Base-by-base conservation (phyloP, 2,329 filamentous ascomycete genomes). In the Didymella lethalis region DNA sequence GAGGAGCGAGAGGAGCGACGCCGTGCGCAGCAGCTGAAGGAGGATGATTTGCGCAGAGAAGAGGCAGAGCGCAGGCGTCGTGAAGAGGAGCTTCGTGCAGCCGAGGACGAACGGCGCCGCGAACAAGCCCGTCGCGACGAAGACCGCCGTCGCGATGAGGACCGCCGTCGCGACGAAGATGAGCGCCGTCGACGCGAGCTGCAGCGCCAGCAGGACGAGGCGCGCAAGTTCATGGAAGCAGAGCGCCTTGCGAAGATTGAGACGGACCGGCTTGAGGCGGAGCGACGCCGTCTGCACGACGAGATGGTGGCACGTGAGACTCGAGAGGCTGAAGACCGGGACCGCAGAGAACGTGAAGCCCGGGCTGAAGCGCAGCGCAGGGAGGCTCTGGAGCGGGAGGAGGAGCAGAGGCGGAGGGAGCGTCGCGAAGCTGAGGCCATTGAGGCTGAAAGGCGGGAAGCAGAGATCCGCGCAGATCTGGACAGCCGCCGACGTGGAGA, bases 151-250 rank as follows among this genome's bases (percentile, higher is more conserved):
- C 62, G 54, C 28, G 68, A 70, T 28, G 64, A 70, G 32, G 64
- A 63, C 18, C 61, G 60, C 8, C 58, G 63, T 16, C 59, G 55
- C 25, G 65, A 70, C 32, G 66, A 71, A 18, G 66, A 69, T 16
- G 66, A 66, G n/a, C 64, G 64, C 40, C 63, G 64, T 6, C 62
- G 59, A 28, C 57, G 56, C 7, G 69, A 74, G 32, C 38, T 71
- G n/a, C 57, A 66, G 46, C 69, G 71, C 5, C 71, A 73, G 34
- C 68, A 69, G 34, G 71, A 72, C 11, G 72, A 73, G 57, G 65
- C 67, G 11, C 67, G 69, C 4, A 67, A 63, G 49, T 68, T 65
- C 46, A 59, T 67, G 64, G 71, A 74, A 32, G 61, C 64, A 34
- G 68, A 75, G 34, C 69, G 69, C 20, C 56, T 71, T 20, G 71